These are phyloP conservation scores for Vachellia pachyceras DNA, from an alignment of 306 rosid species.

Conservation along the genomic window DNA sequence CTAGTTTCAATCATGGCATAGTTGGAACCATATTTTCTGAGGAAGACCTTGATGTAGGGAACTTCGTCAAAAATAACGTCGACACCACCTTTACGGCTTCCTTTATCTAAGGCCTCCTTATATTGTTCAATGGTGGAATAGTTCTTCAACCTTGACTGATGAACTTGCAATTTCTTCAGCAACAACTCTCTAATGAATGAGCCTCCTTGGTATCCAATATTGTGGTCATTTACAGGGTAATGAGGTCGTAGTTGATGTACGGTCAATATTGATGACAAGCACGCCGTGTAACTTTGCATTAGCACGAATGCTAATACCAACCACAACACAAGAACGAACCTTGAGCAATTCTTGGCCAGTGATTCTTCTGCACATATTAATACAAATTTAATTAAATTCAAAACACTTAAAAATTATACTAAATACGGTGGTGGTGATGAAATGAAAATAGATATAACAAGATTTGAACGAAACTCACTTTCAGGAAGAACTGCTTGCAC, in stretches of 20 bases:
- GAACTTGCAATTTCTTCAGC: too few species aligned
- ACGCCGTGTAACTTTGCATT: constrained; percentile 36
- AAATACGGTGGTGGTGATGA: too few species aligned
- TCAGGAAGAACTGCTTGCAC: too few species aligned
- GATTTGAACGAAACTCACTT: too few species aligned
- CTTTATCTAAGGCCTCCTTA: constrained; percentile 17
- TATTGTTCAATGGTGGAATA: not conserved
- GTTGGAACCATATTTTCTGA: constrained; percentile 17
- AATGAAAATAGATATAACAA: too few species aligned
- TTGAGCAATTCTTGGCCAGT: not conserved
- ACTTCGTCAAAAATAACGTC: not conserved
- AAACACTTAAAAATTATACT: not conserved
- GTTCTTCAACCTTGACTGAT: not conserved
- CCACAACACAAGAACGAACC: not conserved
- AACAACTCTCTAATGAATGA: not conserved
- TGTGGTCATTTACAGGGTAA: not conserved
- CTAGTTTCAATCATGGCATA: constrained; percentile 15
- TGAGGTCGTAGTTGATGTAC: constrained; percentile 19
- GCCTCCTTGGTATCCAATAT: not conserved
- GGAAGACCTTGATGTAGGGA: constrained; percentile 16
- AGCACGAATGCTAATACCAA: not conserved
- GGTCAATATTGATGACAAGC: constrained; percentile 31
- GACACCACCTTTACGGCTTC: not conserved
- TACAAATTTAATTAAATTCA: not conserved
- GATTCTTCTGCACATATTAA: not conserved